Percentiles rank a stretch among this genome's conserved stretches.
These are phyloP conservation scores for Keithomyces neogunnii DNA, from an alignment of 2,329 filamentous ascomycete species.

Conservation along the genomic window DNA sequence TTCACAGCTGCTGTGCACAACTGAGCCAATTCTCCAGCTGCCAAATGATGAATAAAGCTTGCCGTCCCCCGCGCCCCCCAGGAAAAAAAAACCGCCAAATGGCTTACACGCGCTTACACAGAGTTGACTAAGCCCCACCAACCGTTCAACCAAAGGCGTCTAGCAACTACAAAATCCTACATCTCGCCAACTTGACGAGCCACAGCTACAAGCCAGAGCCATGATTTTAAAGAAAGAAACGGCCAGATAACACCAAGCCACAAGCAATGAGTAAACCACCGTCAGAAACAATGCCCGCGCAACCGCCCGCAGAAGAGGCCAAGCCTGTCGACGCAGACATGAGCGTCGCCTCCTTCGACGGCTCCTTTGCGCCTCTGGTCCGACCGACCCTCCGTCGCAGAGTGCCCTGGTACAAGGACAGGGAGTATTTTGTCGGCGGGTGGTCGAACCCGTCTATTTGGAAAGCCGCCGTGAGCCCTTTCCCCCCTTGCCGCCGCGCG, in stretches of 20 bases:
- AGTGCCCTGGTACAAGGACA: slow-evolving; percentile 16
- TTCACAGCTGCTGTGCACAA: no score
- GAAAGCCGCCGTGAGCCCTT: slow-evolving; percentile 15
- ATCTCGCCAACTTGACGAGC: no score
- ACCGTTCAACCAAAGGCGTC: no score
- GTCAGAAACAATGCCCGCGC: not conserved
- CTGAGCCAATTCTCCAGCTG: no score
- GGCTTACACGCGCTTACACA: not conserved
- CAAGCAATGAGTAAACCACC: not conserved
- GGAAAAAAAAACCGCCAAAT: no score
- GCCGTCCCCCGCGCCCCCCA: no score
- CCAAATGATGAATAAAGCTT: no score
- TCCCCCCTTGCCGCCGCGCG: not conserved
- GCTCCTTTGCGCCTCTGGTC: slow-evolving; percentile 12
- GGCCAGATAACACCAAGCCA: not conserved
- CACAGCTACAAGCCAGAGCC: not conserved
- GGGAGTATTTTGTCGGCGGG: slow-evolving; percentile 15
- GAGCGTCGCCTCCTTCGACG: slow-evolving; percentile 10
- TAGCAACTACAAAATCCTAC: no score
- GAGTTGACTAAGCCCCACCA: not conserved
- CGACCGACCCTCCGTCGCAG: slow-evolving; percentile 5
- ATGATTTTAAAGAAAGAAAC: not conserved
- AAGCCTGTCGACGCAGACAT: not conserved
- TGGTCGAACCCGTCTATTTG: slow-evolving; percentile 18
- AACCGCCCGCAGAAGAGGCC: not conserved